These are phyloP conservation scores for Inonotus hispidus DNA, from an alignment of 1,284 basidiomycete genomes.

Conservation along the genomic window DNA sequence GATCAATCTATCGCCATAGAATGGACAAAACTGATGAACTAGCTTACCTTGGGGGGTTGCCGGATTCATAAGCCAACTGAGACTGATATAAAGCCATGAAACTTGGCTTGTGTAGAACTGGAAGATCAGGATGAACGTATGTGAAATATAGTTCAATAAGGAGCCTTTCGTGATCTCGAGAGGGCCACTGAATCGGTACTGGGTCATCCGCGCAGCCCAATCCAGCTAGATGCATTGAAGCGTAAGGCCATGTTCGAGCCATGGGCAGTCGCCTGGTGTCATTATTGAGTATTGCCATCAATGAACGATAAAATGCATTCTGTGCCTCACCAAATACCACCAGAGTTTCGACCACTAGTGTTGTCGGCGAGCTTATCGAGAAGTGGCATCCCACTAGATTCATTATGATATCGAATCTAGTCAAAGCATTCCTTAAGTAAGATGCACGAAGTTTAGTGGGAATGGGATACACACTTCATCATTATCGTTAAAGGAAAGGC, in stretches of 20 bases:
- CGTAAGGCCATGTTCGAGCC: conserved; percentile 67
- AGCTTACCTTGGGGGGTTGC: neutral
- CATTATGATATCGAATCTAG: conserved; percentile 72
- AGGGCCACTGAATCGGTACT: conserved; percentile 43
- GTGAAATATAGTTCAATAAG: conserved; percentile 74
- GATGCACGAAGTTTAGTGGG: neutral
- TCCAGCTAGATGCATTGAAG: conserved; percentile 31
- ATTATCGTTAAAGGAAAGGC: conserved; percentile 79
- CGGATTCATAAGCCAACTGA: conserved; percentile 33
- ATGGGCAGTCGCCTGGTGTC: conserved; percentile 66
- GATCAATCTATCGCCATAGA: conserved; percentile 29
- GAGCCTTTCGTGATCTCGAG: conserved; percentile 54
- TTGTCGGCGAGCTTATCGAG: conserved; percentile 56
- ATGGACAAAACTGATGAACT: neutral
- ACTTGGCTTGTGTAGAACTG: conserved; percentile 64
- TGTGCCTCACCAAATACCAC: conserved; percentile 5
- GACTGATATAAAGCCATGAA: conserved; percentile 63
- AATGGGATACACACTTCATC: conserved; percentile 47
- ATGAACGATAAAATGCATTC: neutral
- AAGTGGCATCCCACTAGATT: conserved; percentile 71
- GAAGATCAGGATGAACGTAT: conserved; percentile 76
- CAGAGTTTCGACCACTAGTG: conserved; percentile 39
- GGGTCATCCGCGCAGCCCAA: conserved; percentile 38
- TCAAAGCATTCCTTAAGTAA: neutral
- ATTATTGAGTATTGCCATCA: neutral